Base-by-base conservation (phyloP, 1,139 yeast genomes). In the Debaryomyces udenii region DNA sequence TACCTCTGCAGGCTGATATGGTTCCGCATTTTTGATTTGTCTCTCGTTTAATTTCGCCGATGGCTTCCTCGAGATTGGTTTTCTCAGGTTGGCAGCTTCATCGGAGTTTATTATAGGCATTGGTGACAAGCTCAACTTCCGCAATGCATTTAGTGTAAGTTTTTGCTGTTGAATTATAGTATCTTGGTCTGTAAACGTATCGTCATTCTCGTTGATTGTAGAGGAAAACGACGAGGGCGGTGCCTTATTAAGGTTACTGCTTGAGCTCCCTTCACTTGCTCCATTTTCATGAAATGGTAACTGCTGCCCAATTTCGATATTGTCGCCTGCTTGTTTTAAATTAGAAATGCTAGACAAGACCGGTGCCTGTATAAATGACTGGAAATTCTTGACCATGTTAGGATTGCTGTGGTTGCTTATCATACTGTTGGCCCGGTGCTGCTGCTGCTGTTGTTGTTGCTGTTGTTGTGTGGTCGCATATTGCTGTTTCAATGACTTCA, bases 1-100 rank as follows among this genome's bases (percentile, higher is more conserved):
- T 6, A 74, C 81, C 46, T 76, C 78, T 1, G 82, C 81, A 0
- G 81, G 81, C 41, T 72, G 76, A 52, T 76, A 77, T 1, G 77
- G 76, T 41, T 66, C 69, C 6, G 45, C 22, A 10, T 37, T 42
- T 30, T 37, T 43, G n/a, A 37, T 32, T 17, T 34, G 31, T 31
- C 42, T 36, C 3, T 48, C 52, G 7, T 40, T 37, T 28, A 33
- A 39, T 18, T 45, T 43, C n/a, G 39, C 44, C n/a, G 52, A 48
- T 1, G 53, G 35, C 37, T 51, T 51, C 13, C 52, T 41, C 9
- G 46, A 31, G 9, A 48, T 43, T 11, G 49, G 39, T 38, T 45
- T 48, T 14, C 39, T 31, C 15, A 36, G 28, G 15, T 23, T 24
- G n/a, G 29, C 14, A 35, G 31, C 31, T 13, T 39, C 41, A 2